Conservation (phyloP, 305 asterid genomes). For the Solanum aculeatissimum region DNA sequence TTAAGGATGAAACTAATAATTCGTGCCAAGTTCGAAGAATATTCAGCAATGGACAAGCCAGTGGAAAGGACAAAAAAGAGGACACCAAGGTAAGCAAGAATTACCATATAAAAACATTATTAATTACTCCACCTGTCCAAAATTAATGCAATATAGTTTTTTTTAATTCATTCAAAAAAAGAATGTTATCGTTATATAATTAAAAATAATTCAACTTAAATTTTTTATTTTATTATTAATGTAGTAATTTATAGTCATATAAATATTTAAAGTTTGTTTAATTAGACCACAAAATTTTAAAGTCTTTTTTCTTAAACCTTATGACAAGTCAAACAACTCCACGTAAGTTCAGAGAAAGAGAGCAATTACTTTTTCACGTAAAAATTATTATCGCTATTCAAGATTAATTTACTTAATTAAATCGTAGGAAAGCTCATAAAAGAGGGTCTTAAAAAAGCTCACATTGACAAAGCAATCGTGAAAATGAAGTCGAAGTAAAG, state of each 20-base stretch:
- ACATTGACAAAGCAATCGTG: slow-evolving; percentile 80
- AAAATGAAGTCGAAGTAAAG: slow-evolving; percentile 66
- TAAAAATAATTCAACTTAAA: no score
- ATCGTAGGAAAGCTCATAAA: background rate
- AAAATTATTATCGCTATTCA: background rate
- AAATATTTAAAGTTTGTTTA: background rate
- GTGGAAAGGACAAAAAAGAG: background rate
- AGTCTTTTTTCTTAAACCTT: background rate
- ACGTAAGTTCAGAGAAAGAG: background rate
- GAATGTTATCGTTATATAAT: no score
- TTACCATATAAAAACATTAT: background rate
- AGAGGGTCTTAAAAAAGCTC: background rate
- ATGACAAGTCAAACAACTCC: background rate
- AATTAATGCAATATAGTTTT: no score
- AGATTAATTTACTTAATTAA: background rate
- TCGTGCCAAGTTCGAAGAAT: no score
- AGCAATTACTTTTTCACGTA: background rate
- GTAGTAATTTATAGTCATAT: background rate
- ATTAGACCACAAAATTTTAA: background rate
- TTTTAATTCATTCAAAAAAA: no score
- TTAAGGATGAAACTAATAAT: no score
- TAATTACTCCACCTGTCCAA: background rate
- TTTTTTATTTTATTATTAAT: background rate
- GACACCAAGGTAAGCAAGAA: background rate
- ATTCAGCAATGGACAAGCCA: background rate